These are phyloP conservation scores for Globisporangium spiculum DNA, from an alignment of 352 stramenopile genomes.

Conservation along the genomic window DNA sequence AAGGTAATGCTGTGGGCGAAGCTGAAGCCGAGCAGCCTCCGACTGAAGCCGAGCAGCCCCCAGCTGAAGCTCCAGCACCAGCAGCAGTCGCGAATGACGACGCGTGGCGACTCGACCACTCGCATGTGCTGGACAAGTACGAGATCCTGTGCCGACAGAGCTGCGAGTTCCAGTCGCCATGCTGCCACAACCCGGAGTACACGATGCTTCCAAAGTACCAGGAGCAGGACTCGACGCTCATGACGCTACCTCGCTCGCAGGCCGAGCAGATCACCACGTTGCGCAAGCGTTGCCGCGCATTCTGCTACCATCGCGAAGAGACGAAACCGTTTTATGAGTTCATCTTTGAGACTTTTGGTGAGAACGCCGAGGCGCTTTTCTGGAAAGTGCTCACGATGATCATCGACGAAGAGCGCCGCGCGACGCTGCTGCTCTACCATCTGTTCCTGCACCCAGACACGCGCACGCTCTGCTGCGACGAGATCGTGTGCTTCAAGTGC, in stretches of 20 bases:
- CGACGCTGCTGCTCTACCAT: constrained; percentile 44
- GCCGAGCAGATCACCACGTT: constrained; percentile 23
- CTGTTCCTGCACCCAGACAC: constrained; percentile 44
- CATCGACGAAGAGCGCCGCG: constrained; percentile 52
- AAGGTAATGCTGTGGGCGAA: too few species aligned
- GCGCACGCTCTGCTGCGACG: constrained; percentile 43
- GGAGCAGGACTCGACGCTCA: not conserved
- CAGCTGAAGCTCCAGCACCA: not conserved
- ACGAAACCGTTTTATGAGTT: constrained; percentile 33
- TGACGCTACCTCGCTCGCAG: constrained; percentile 21
- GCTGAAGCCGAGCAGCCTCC: too few species aligned
- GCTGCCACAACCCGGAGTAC: constrained; percentile 57
- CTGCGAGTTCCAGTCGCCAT: constrained; percentile 59
- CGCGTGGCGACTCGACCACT: constrained; percentile 27
- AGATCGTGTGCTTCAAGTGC: constrained; percentile 60
- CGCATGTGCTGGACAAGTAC: constrained; percentile 58
- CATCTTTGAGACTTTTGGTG: constrained; percentile 24
- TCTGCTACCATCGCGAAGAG: constrained; percentile 39
- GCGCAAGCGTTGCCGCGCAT: constrained; percentile 24
- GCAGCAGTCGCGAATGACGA: constrained; percentile 8
- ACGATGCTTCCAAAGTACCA: constrained; percentile 37
- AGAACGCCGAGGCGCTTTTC: constrained; percentile 23
- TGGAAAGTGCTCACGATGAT: constrained; percentile 36
- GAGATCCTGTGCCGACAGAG: constrained; percentile 53
- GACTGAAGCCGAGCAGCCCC: not conserved